Percentiles rank a stretch among this genome's conserved stretches.
Conservation (phyloP, 2,329 filamentous ascomycete genomes). For the Aspergillus piperis region DNA sequence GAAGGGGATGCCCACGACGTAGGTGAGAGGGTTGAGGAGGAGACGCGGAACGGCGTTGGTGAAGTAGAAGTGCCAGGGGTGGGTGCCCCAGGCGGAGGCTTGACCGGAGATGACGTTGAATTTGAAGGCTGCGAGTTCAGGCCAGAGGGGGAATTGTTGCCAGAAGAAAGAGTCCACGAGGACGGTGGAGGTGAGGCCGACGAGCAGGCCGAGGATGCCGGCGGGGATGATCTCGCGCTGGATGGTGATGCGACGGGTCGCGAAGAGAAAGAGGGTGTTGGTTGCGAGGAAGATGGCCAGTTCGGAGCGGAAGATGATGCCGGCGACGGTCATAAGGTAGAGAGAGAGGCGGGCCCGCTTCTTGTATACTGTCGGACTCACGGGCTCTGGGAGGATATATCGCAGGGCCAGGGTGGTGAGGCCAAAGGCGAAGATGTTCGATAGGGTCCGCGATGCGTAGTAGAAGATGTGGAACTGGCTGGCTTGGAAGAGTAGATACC, state of each 20-base stretch:
- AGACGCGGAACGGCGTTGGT: conserved; percentile 77
- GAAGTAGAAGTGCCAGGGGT: conserved; percentile 86
- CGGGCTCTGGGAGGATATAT: conserved; percentile 51
- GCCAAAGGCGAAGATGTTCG: conserved; percentile 95
- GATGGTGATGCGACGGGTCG: conserved; percentile 56
- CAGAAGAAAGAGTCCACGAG: conserved; percentile 90
- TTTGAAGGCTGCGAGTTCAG: conserved; percentile 83
- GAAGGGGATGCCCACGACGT: conserved; percentile 53
- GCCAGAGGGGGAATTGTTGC: conserved; percentile 78
- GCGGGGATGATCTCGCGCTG: conserved; percentile 61
- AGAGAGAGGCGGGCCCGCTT: conserved; percentile 65
- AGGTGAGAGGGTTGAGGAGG: conserved; percentile 73
- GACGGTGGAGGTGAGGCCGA: conserved; percentile 70
- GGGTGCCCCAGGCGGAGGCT: conserved; percentile 83
- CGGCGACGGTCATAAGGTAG: conserved; percentile 74
- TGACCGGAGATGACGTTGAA: conserved; percentile 87
- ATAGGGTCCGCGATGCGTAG: conserved; percentile 87
- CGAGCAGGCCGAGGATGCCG: conserved; percentile 64
- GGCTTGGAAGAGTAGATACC: conserved; percentile 76
- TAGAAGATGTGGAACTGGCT: conserved; percentile 92
- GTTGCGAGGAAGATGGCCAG: conserved; percentile 76
- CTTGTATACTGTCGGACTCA: conserved; percentile 26
- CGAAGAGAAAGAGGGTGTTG: conserved; percentile 65
- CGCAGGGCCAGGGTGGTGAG: conserved; percentile 54
- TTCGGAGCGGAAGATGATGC: conserved; percentile 86